Percentiles rank a stretch among this genome's conserved stretches.
Conservation (phyloP, 139 green algal genomes). For the Eudorina sp. region DNA sequence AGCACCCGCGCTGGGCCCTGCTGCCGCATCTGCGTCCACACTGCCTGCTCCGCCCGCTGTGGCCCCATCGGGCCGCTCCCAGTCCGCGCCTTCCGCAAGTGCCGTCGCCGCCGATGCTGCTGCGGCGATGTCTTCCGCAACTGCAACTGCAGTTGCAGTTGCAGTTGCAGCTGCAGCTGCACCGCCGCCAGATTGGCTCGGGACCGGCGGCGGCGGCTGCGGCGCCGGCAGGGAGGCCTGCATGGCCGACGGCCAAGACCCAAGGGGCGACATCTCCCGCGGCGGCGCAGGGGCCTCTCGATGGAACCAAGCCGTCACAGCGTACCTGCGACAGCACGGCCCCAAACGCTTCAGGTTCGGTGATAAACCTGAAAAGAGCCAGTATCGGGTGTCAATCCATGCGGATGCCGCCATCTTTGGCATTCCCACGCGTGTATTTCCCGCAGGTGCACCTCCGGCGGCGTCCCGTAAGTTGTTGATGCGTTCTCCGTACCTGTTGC, state of each 20-base stretch:
- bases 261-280: neutral
- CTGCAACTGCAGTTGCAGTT: neutral
- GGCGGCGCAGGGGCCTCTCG: neutral
- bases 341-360: no score
- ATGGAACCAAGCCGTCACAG: conserved; percentile 81
- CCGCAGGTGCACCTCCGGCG: no score
- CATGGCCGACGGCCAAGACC: neutral
- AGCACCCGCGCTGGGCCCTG: no score
- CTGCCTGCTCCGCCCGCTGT: no score
- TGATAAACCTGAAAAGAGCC: no score
- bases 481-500: conserved; percentile 48
- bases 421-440: no score
- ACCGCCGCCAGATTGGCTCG: neutral
- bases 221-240: neutral
- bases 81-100: neutral
- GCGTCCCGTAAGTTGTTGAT: no score
- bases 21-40: no score
- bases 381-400: no score
- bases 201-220: neutral
- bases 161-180: neutral
- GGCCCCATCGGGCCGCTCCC: neutral
- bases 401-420: no score
- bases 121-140: neutral
- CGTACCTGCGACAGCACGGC: no score
- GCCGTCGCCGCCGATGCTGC: conserved; percentile 4